phyloP scores from a whole-genome alignment of 768 basidiomycete genomes.

The Mycena alexandri region DNA sequence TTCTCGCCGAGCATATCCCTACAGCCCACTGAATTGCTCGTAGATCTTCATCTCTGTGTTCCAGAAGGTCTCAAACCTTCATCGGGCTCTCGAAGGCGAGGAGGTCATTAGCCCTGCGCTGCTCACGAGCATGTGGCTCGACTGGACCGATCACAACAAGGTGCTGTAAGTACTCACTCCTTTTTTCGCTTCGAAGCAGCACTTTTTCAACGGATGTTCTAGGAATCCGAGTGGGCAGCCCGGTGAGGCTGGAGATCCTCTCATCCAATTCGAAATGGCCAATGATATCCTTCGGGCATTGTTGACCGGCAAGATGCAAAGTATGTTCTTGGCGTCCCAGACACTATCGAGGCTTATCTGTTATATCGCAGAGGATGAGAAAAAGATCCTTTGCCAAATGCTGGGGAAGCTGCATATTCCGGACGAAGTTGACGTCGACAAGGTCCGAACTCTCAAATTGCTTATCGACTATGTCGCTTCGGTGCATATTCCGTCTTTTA shows the following conservation, averaged over 20 bases:
- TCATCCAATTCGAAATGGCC: slow-evolving; percentile 64
- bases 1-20: background rate
- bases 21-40: background rate
- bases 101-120: slow-evolving; percentile 70
- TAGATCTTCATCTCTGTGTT: slow-evolving; percentile 72
- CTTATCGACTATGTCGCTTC: slow-evolving; percentile 69
- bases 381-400: slow-evolving; percentile 74
- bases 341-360: slow-evolving; percentile 36
- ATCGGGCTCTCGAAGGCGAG: slow-evolving; percentile 66
- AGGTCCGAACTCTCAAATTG: slow-evolving; percentile 71
- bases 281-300: slow-evolving; percentile 57
- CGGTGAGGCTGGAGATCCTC: slow-evolving; percentile 44
- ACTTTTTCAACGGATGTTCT: slow-evolving; percentile 13
- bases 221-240: slow-evolving; percentile 37
- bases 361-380: slow-evolving; percentile 67
- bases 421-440: slow-evolving; percentile 75
- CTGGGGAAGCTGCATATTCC: slow-evolving; percentile 78
- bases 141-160: slow-evolving; percentile 83
- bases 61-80: slow-evolving; percentile 60
- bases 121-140: slow-evolving; percentile 72
- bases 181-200: background rate
- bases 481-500: slow-evolving; percentile 53
- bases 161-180: slow-evolving; percentile 53
- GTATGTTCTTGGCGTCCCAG: slow-evolving; percentile 52
- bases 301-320: slow-evolving; percentile 60